Evolutionary conservation across 139 green algal species (phyloP).

Genomic region (Micractinium conductrix): DNA sequence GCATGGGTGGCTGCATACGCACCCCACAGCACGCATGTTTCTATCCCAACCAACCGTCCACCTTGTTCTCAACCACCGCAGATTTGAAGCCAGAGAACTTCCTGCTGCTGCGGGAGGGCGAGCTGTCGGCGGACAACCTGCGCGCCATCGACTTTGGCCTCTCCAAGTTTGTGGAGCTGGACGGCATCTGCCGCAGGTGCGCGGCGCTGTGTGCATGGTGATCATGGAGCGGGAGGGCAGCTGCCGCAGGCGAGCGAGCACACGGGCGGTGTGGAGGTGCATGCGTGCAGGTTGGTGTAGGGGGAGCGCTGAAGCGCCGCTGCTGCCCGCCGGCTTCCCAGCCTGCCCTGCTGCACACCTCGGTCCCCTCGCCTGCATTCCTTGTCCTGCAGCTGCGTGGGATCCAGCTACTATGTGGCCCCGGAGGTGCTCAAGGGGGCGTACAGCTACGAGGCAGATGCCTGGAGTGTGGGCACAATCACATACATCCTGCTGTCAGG

Average conservation of each 20-base stretch:
- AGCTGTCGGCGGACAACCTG: conserved; percentile 46
- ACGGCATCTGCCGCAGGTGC: conserved; percentile 1
- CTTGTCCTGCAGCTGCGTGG: conserved; percentile 38
- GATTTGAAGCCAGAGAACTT: conserved; percentile 96
- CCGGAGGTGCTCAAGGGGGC: conserved; percentile 54
- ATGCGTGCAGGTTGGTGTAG: no score
- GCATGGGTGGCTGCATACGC: no score
- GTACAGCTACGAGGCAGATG: conserved; percentile 43
- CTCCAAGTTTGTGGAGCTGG: conserved; percentile 61
- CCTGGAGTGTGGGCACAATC: conserved; percentile 61
- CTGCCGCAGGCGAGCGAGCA: not conserved
- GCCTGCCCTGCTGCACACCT: no score
- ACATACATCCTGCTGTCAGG: conserved; percentile 56
- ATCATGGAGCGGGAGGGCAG: not conserved
- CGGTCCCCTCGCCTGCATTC: no score
- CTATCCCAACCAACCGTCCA: no score
- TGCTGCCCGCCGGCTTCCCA: no score
- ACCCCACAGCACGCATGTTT: no score
- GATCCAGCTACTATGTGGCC: conserved; percentile 49
- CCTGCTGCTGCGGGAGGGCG: conserved; percentile 58
- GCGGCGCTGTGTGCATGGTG: not conserved
- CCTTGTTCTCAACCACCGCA: not conserved
- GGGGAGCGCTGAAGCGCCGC: no score
- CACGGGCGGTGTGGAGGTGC: not conserved
- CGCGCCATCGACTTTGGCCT: conserved; percentile 86